Conservation (phyloP, 345 rosid genomes). For the Bruguiera sexangula region DNA sequence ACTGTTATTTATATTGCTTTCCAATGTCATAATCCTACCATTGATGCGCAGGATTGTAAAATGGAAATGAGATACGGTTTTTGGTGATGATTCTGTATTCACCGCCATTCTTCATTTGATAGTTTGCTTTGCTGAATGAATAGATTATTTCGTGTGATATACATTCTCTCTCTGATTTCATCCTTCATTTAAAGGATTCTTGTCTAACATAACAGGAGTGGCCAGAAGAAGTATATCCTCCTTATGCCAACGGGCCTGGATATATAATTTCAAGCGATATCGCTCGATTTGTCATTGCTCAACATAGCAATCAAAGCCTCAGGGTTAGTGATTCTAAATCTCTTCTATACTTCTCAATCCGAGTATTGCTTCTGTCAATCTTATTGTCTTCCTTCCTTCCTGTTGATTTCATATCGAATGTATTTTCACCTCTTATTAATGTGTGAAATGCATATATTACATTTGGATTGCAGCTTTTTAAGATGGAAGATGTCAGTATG, state of each 20-base stretch:
- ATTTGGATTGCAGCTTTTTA: slow-evolving; percentile 60
- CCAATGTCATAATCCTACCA: background rate
- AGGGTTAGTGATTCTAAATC: slow-evolving; percentile 47
- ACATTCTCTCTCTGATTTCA: background rate
- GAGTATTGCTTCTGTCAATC: background rate
- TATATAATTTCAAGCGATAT: slow-evolving; percentile 73
- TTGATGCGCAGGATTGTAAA: background rate
- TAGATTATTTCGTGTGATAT: background rate
- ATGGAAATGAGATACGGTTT: background rate
- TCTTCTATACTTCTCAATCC: background rate
- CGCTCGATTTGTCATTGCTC: slow-evolving; percentile 56
- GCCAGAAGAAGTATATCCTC: slow-evolving; percentile 91
- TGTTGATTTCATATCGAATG: background rate
- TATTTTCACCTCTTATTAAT: background rate
- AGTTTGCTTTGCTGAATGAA: background rate
- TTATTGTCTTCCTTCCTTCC: background rate
- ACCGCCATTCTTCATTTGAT: background rate
- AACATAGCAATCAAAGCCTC: slow-evolving; percentile 58
- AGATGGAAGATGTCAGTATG: slow-evolving; percentile 99
- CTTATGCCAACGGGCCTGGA: slow-evolving; percentile 94
- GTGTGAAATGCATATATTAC: slow-evolving; percentile 1
- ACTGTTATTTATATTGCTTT: background rate
- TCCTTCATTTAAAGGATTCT: slow-evolving; percentile 6
- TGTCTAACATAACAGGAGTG: slow-evolving; percentile 70
- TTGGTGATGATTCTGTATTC: background rate